phyloP scores from a whole-genome alignment of 176 grass and related monocot genomes.

The Puccinellia tenuiflora region DNA sequence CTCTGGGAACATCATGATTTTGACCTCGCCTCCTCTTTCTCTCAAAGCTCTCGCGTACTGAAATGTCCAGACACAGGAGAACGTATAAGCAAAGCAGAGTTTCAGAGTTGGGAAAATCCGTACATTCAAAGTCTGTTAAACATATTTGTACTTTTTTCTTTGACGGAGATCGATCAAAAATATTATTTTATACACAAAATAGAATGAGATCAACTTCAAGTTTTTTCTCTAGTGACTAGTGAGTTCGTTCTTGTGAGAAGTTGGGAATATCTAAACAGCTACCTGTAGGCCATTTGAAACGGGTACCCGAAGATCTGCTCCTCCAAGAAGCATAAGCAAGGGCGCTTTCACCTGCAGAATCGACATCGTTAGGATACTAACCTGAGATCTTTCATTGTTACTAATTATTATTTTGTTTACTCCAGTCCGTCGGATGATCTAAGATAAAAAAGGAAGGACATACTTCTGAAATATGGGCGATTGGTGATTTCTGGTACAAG shows the following conservation, averaged over 20 bases:
- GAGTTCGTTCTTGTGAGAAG: not conserved
- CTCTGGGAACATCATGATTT: conserved; percentile 52
- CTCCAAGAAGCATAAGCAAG: conserved; percentile 57
- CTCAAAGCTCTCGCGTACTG: conserved; percentile 48
- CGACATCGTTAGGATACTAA: not conserved
- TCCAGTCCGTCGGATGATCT: not conserved
- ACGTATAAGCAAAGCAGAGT: not conserved
- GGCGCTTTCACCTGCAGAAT: conserved; percentile 42
- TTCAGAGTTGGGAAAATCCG: not conserved
- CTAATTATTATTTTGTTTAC: not conserved
- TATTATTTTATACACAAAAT: not conserved
- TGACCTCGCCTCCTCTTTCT: conserved; percentile 35
- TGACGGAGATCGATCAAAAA: not conserved
- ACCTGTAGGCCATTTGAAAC: conserved; percentile 54
- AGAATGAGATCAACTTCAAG: not conserved
- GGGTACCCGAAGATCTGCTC: conserved; percentile 49
- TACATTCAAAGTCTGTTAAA: not conserved
- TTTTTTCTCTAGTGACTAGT: not conserved
- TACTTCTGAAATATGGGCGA: conserved; percentile 76
- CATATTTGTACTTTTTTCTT: not conserved
- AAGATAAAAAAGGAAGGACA: not conserved
- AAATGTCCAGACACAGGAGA: not conserved
- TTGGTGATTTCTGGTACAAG: conserved; percentile 72
- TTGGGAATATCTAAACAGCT: not conserved
- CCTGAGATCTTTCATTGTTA: not conserved